These are phyloP conservation scores for Mycena epipterygia DNA, from an alignment of 768 basidiomycete genomes.

Conservation along the genomic window DNA sequence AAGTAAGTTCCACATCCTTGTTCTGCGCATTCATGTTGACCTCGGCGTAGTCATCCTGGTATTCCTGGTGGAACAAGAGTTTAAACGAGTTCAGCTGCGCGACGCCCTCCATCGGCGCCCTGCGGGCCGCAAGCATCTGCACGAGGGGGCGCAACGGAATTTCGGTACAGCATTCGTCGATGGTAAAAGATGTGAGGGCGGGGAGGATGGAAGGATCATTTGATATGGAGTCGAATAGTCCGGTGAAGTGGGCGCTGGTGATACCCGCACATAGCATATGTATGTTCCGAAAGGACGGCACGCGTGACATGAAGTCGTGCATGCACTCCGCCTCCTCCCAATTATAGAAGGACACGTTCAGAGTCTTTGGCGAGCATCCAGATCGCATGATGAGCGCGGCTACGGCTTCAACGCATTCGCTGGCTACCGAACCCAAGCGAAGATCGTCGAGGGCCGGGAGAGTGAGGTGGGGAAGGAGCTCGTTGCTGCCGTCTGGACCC, in stretches of 20 bases:
- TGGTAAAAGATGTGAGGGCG: neutral
- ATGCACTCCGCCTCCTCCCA: neutral
- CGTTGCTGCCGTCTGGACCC: neutral
- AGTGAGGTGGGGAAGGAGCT: neutral
- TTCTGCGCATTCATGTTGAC: no score
- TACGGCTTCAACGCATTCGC: neutral
- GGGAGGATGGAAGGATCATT: neutral
- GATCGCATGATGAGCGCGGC: neutral
- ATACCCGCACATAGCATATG: neutral
- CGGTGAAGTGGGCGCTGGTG: neutral
- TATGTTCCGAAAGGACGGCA: neutral
- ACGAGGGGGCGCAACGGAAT: neutral
- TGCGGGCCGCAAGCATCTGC: neutral
- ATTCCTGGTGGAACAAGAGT: neutral
- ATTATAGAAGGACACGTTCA: neutral
- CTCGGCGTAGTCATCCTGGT: no score
- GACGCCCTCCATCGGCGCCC: neutral
- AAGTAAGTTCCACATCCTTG: neutral
- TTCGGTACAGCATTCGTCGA: neutral
- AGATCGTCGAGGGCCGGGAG: neutral
- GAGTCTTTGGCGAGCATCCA: neutral
- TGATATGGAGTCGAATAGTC: neutral
- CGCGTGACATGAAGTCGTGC: neutral
- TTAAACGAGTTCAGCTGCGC: neutral
- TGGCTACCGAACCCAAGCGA: neutral